Evolutionary conservation across 805 yeast genomes (phyloP).

Genomic region (Pichia manshurica): DNA sequence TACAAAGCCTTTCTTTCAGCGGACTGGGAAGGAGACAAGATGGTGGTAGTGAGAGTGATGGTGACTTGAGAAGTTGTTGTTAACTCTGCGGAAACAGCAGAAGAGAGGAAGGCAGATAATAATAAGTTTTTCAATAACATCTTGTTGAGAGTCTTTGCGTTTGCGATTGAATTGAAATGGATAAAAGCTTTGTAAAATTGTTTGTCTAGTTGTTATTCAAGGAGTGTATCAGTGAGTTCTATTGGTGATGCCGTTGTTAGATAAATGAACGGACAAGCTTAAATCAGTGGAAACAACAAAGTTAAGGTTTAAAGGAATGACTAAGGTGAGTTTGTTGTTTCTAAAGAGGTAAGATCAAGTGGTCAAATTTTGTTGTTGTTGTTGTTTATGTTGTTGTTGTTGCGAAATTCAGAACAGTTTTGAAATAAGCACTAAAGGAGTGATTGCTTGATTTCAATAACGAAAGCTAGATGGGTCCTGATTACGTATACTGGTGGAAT

Average conservation of each 20-base stretch:
- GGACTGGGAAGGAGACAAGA: conserved; percentile 43
- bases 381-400: not conserved
- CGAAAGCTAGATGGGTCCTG: too few relatives aligned
- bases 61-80: conserved; percentile 41
- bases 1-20: conserved; percentile 18
- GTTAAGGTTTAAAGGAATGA: conserved; percentile 23
- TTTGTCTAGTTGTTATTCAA: not conserved
- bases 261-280: not conserved
- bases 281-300: conserved; percentile 9
- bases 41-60: conserved; percentile 41
- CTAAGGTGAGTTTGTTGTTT: conserved; percentile 27
- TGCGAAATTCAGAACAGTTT: too few relatives aligned
- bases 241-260: not conserved
- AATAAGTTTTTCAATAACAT: conserved; percentile 27
- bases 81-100: conserved; percentile 26
- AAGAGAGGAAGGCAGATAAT: conserved; percentile 22
- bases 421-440: too few relatives aligned
- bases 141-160: not conserved
- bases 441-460: too few relatives aligned
- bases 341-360: not conserved
- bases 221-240: too few relatives aligned
- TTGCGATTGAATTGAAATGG: not conserved
- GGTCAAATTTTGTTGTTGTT: not conserved
- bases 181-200: not conserved
- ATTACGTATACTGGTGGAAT: too few relatives aligned